phyloP scores from a whole-genome alignment of 805 yeast species.

The Nakazawaea wickerhamii region DNA sequence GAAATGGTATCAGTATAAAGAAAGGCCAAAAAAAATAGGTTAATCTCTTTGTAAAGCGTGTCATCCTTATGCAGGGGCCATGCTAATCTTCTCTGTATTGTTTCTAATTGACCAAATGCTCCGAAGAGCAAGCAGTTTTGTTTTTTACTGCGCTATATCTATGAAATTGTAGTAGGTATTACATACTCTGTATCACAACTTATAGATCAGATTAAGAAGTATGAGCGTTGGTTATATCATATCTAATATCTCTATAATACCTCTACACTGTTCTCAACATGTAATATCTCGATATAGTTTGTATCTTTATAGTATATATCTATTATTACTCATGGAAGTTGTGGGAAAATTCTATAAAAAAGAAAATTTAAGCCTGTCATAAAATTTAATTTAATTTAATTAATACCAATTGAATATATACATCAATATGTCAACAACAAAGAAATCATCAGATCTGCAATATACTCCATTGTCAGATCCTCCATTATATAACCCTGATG shows the following conservation, averaged over 20 bases:
- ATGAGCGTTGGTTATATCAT: too few relatives aligned
- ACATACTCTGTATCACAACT: too few relatives aligned
- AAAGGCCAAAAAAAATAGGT: conserved; percentile 22
- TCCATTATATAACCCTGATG: conserved; percentile 11
- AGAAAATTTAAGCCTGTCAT: too few relatives aligned
- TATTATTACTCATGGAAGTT: too few relatives aligned
- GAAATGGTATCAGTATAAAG: too few relatives aligned
- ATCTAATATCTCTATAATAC: too few relatives aligned
- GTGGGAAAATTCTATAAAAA: neutral
- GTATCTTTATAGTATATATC: too few relatives aligned
- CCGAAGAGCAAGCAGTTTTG: conserved; percentile 43
- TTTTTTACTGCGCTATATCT: too few relatives aligned
- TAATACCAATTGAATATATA: neutral
- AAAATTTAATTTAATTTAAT: neutral
- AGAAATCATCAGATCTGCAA: neutral
- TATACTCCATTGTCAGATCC: conserved; percentile 11
- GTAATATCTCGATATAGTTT: too few relatives aligned
- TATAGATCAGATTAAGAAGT: too few relatives aligned
- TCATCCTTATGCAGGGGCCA: conserved; percentile 99
- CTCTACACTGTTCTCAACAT: too few relatives aligned
- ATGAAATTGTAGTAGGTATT: too few relatives aligned
- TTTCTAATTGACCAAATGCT: conserved; percentile 99
- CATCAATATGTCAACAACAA: conserved; percentile 1
- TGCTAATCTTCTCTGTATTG: conserved; percentile 99
- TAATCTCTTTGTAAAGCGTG: conserved; percentile 99